Evolutionary conservation across 2,329 filamentous ascomycete genomes (phyloP).

Genomic region (Fusarium torreyae): DNA sequence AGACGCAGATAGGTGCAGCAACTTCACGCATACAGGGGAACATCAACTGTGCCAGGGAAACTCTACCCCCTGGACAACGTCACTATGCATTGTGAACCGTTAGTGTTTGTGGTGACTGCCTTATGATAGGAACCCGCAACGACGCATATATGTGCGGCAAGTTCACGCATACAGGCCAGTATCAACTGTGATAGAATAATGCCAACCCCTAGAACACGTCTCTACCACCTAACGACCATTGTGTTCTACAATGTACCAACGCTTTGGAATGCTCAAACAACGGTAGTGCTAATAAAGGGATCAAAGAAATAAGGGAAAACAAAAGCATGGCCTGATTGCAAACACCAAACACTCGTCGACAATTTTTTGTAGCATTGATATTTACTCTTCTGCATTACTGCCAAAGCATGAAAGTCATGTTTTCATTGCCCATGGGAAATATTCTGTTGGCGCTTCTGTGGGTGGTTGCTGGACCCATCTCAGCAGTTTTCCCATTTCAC

Average conservation of each 20-base stretch:
- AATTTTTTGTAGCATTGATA: neutral
- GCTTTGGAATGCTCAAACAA: neutral
- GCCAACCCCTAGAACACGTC: neutral
- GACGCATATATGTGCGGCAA: neutral
- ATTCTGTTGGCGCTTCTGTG: neutral
- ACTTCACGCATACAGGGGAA: conserved; percentile 11
- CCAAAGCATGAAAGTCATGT: neutral
- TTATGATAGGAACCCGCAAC: neutral
- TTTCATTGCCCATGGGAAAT: neutral
- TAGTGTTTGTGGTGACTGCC: neutral
- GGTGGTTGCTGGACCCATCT: conserved; percentile 2
- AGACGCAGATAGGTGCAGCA: conserved; percentile 9
- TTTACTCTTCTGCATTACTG: neutral
- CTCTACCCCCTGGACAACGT: neutral
- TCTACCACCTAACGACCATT: neutral
- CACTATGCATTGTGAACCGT: neutral
- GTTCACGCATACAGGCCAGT: neutral
- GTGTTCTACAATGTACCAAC: neutral
- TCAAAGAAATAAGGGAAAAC: neutral
- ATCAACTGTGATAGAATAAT: neutral
- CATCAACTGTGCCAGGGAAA: conserved; percentile 1
- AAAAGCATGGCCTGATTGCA: conserved; percentile 9
- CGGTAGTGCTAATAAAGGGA: neutral
- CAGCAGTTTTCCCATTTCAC: neutral
- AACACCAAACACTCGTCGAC: conserved; percentile 19